A percentile compares a stretch with the other conserved stretches of the same genome.
Conservation (phyloP, 345 rosid species). For the Populus simonii region DNA sequence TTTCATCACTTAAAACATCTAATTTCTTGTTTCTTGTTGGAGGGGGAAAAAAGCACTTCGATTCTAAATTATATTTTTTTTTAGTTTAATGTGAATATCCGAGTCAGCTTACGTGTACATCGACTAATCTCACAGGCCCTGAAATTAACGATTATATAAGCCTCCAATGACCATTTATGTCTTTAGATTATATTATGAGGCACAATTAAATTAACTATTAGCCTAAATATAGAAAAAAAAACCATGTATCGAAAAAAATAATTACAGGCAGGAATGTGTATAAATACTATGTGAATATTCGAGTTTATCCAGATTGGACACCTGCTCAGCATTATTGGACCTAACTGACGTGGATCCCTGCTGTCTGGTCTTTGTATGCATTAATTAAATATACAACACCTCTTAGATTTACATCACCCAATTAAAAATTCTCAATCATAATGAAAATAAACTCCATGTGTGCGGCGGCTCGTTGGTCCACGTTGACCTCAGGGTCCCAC, state of each 20-base stretch:
- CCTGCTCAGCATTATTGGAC: conserved; percentile 11
- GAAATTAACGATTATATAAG: too few relatives aligned
- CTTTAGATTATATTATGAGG: neutral
- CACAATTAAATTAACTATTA: too few relatives aligned
- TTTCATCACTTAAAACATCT: neutral
- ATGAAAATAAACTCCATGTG: neutral
- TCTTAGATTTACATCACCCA: neutral
- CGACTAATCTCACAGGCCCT: too few relatives aligned
- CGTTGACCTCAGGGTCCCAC: neutral
- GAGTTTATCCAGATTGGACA: conserved; percentile 23
- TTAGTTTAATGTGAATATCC: too few relatives aligned
- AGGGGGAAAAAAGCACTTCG: too few relatives aligned
- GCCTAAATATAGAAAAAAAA: neutral
- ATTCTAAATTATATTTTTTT: too few relatives aligned
- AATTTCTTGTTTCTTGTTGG: too few relatives aligned
- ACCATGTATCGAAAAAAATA: neutral
- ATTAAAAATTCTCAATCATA: neutral
- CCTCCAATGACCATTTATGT: too few relatives aligned
- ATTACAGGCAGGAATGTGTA: neutral
- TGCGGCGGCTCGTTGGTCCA: conserved; percentile 23
- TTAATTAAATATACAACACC: neutral
- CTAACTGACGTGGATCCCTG: conserved; percentile 32
- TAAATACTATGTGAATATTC: conserved; percentile 7
- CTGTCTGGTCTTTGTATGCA: conserved; percentile 1
- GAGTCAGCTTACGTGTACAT: too few relatives aligned